Base-by-base conservation (phyloP, 2,329 filamentous ascomycete species). In the Pseudocercospora crystallina region DNA sequence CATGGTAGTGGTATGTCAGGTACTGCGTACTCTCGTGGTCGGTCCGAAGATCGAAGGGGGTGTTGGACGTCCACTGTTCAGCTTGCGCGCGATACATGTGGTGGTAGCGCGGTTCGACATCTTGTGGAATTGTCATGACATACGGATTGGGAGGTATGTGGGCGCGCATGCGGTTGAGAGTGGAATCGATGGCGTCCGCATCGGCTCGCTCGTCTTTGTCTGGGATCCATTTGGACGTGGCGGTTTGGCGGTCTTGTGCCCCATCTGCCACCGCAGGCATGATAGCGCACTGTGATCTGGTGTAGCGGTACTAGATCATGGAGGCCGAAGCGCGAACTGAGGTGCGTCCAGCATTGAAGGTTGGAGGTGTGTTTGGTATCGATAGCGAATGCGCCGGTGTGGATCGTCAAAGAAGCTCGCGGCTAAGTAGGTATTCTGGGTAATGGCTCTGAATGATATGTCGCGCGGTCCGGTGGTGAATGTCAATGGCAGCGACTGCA, bases 1-100 rank as follows among this genome's bases (percentile, higher is more conserved):
- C 78, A 64, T 82, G 80, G 49, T 77, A 79, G 47, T 81, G 69
- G 58, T 81, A 84, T 50, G 80, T 84, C 71, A 82, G 74, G 65
- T 85, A 85, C 63, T 85, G 82, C 45, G 82, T 71, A 59, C 77
- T 72, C 40, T 67, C 64, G 60, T 82, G 76, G 66, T 85, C 82
- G 56, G 77, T 71, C 13, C 67, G 67, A n/a, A 49, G 38, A 43
- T 70, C 67, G 66, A 84, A 85, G 3, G 80, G 76, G 2, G 76
- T 77, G 49, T 77, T 72, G 29, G 59, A 53, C 54, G 71, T 71
- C 74, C 74, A 77, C 51, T 64, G 51, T 9, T 52, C 65, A 59
- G 51, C 69, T 62, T 61, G 72, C 63, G 53, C 67, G 32, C 65
- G 64, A n/a, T 71, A 72, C 46, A 66, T 63, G 49, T 76, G 72